Evolutionary conservation across 2,329 filamentous ascomycete species (phyloP), one percentile per base, ranked within the genome.

Genomic region (Aspergillus calidoustus): DNA sequence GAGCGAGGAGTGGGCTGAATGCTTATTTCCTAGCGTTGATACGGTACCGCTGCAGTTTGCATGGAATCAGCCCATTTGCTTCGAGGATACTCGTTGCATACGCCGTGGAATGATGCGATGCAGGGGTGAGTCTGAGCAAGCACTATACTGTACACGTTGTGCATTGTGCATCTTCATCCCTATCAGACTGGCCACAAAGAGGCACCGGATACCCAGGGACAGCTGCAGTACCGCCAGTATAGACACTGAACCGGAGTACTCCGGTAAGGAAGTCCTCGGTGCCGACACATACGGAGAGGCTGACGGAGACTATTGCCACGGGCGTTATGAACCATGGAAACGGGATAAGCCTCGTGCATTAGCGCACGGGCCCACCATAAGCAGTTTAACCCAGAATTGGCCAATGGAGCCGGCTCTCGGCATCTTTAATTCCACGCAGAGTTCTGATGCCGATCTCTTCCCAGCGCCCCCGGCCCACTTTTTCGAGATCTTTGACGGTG

Each of bases 291-390:
- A 19, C 19, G 19, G 19, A 19, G 19, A 19, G 19, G 19, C 19
- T 19, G 25, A 28, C 25, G 6, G 25, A 28, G 25, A 28, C 6
- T 50, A 50, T 30, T 19, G 13, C 48, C 28, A 30, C 48, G 19
- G n/a, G 5, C 1, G 7, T 49, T 13, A 17, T 49, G 23, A 49
- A 25, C 15, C 48, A 31, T 17, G 48, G 28, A 28, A 23, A 22
- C 1, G 13, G 54, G 9, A 56, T 56, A 56, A 56, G 54, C 54
- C 6, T 11, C 13, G 4, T 56, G 54, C 54, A 56, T 56, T 49
- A 49, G 54, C 44, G 22, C 47, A 22, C 19, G 1, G 3, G n/a
- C 23, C 54, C 54, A 56, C 54, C 22, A 9, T 41, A n/a, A 41
- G 30, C 46, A 56, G 54, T 25, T 49, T 41, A 43, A 49, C 22